phyloP scores from a whole-genome alignment of 306 rosid species.

The Castanopsis chinensis region DNA sequence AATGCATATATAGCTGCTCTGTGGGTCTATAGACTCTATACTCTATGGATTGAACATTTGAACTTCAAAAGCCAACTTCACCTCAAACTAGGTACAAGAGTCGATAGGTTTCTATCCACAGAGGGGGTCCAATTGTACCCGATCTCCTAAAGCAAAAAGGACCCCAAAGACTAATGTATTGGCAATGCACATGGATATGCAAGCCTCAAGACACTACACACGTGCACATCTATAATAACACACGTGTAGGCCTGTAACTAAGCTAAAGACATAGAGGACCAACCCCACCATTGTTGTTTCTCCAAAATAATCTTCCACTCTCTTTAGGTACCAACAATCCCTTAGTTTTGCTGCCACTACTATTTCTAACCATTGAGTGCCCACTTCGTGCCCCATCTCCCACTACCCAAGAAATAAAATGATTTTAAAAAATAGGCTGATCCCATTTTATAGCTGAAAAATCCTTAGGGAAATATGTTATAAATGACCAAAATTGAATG shows the following conservation, averaged over 20 bases:
- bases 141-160: background rate
- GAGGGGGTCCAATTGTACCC: background rate
- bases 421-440: no score
- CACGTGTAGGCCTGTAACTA: background rate
- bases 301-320: background rate
- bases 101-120: background rate
- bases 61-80: background rate
- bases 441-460: no score
- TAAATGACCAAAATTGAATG: background rate
- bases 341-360: background rate
- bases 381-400: background rate
- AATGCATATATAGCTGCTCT: no score
- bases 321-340: background rate
- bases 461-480: no score
- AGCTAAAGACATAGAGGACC: background rate
- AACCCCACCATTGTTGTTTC: background rate
- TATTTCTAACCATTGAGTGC: background rate
- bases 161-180: background rate
- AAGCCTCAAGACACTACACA: conserved; percentile 11
- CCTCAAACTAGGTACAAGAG: background rate
- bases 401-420: background rate
- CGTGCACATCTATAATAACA: background rate
- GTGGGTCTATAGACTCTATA: background rate
- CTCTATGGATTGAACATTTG: background rate
- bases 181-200: conserved; percentile 12